Evolutionary conservation across 495 filamentous ascomycete genomes (phyloP).

Genomic region (Hypoxylon lenormandii): DNA sequence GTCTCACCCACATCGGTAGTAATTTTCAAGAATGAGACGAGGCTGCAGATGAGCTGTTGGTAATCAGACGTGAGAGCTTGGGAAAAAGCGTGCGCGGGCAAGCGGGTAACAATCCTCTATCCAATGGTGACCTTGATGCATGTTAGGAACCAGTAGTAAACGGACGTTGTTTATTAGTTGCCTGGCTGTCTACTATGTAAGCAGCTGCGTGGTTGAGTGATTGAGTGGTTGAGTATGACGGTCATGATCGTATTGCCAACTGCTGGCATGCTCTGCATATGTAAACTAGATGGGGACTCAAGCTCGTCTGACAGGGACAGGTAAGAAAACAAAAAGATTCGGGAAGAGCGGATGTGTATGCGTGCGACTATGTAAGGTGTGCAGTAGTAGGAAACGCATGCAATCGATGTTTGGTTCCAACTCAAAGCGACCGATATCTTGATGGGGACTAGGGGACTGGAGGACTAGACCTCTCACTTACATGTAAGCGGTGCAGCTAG

Average conservation of each 20-base stretch:
- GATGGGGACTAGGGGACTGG: not conserved
- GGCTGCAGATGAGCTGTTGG: slow-evolving; percentile 31
- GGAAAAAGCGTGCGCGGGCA: slow-evolving; percentile 7
- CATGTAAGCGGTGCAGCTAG: slow-evolving; percentile 13
- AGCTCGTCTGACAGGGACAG: slow-evolving; percentile 20
- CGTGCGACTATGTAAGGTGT: slow-evolving; percentile 11
- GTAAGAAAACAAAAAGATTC: slow-evolving; percentile 19
- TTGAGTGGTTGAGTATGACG: slow-evolving; percentile 11
- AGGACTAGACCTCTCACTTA: slow-evolving; percentile 12
- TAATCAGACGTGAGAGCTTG: slow-evolving; percentile 12
- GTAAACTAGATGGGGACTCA: slow-evolving; percentile 2
- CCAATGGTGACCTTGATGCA: slow-evolving; percentile 5
- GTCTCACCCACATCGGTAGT: slow-evolving; percentile 16
- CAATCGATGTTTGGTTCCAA: slow-evolving; percentile 39
- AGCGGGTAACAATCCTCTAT: slow-evolving; percentile 3
- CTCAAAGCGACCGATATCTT: slow-evolving; percentile 9
- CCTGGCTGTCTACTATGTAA: not conserved
- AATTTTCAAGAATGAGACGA: slow-evolving; percentile 27
- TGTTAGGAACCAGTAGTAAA: no score
- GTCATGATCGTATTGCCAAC: slow-evolving; percentile 18
- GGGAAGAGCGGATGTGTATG: slow-evolving; percentile 45
- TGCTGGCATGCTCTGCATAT: slow-evolving; percentile 23
- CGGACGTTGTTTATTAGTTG: no score
- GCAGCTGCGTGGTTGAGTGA: slow-evolving; percentile 11
- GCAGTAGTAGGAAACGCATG: slow-evolving; percentile 25